These are phyloP conservation scores for Casuarina glauca DNA, from an alignment of 306 rosid genomes.

Conservation along the genomic window DNA sequence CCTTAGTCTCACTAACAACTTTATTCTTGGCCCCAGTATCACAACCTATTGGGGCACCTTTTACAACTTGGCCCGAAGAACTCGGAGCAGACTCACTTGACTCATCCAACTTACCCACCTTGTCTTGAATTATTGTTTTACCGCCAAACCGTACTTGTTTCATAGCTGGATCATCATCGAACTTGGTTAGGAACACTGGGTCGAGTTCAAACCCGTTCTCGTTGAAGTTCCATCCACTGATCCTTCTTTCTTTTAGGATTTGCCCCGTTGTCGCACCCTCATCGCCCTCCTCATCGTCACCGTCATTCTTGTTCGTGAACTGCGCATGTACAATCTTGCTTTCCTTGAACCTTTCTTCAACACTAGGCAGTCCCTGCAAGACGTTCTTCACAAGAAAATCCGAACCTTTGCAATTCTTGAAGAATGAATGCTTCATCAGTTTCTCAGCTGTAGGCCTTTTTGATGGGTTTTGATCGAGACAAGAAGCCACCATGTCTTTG, in stretches of 20 bases:
- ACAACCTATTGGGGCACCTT: too few species aligned
- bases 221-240: conserved; percentile 72
- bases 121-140: conserved; percentile 25
- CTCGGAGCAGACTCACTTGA: conserved; percentile 10
- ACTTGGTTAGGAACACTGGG: conserved; percentile 46
- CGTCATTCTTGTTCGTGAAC: not conserved
- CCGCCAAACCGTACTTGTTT: conserved; percentile 39
- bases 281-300: conserved; percentile 16
- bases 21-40: too few species aligned
- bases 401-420: conserved; percentile 40
- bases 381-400: conserved; percentile 50
- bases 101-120: conserved; percentile 13
- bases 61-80: too few species aligned
- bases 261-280: not conserved
- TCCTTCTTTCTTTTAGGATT: conserved; percentile 36
- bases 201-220: conserved; percentile 58
- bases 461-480: conserved; percentile 60
- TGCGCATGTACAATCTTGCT: conserved; percentile 16
- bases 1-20: too few species aligned
- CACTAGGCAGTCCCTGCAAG: conserved; percentile 47
- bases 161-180: not conserved
- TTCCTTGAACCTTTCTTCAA: conserved; percentile 55
- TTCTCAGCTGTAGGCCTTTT: conserved; percentile 57
- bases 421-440: conserved; percentile 54
- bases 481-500: conserved; percentile 64